These are phyloP conservation scores for Cladophialophora psammophila DNA, from an alignment of 2,329 filamentous ascomycete genomes.

Conservation along the genomic window DNA sequence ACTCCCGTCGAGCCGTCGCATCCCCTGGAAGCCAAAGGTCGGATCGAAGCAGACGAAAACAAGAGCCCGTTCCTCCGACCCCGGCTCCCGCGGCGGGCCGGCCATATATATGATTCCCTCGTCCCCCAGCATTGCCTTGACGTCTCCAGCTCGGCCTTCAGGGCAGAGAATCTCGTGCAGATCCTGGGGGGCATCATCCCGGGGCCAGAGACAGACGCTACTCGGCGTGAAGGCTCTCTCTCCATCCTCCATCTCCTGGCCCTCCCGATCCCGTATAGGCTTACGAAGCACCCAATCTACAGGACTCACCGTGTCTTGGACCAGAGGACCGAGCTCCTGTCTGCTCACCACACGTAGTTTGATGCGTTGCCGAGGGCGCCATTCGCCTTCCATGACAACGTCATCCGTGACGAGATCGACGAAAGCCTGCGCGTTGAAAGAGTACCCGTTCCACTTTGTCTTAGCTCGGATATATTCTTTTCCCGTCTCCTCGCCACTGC, in stretches of 20 bases:
- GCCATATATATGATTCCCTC: constrained; percentile 52
- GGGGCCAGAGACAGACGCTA: constrained; percentile 52
- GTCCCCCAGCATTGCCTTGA: constrained; percentile 50
- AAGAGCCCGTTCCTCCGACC: constrained; percentile 44
- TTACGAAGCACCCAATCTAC: constrained; percentile 42
- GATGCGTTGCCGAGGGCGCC: constrained; percentile 49
- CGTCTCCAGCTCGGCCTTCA: constrained; percentile 43
- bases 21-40: constrained; percentile 43
- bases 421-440: constrained; percentile 51
- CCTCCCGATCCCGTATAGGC: constrained; percentile 42
- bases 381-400: constrained; percentile 38
- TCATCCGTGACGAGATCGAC: constrained; percentile 55
- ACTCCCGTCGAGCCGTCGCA: constrained; percentile 35
- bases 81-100: constrained; percentile 39
- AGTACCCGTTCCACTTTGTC: constrained; percentile 54
- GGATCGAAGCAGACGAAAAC: constrained; percentile 53
- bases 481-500: constrained; percentile 36
- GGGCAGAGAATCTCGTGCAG: constrained; percentile 52
- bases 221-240: constrained; percentile 51
- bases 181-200: constrained; percentile 48
- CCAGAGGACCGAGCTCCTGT: constrained; percentile 50
- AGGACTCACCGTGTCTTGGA: constrained; percentile 43
- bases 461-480: constrained; percentile 54
- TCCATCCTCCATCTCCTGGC: constrained; percentile 44
- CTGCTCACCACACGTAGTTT: constrained; percentile 53